Base-by-base conservation (phyloP, 2,329 filamentous ascomycete genomes). In the Beauveria pseudobassiana region DNA sequence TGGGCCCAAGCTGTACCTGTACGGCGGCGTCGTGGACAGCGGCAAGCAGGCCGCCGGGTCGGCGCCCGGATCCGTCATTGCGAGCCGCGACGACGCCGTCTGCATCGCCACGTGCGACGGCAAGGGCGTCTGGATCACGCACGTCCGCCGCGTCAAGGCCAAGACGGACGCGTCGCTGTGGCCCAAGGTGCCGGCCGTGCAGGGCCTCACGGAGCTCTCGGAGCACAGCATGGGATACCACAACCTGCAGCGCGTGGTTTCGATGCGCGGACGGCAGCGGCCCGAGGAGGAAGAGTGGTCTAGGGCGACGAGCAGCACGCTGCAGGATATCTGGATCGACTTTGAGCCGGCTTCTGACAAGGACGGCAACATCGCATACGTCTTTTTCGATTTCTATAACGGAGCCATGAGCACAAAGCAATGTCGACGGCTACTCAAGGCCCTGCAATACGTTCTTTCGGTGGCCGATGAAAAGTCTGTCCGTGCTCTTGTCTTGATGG, bases 331-430 rank as follows among this genome's bases (percentile, higher is more conserved):
- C 20, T 76, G 72, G 70, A 66, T 77, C 14, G 74, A 77, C 30
- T 74, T 74, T 46, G 69, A 62, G 24, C 46, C 53, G 18, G 48
- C 66, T 16, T 62, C 65, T 10, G 66, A 67, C 9, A 64, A 67
- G 12, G 50, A 58, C 14, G 60, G 64, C 12, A 69, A 67, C 18
- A 66, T 73, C 7, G 75, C 75, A 0, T 76, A 76, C 59, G 64
- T 77, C n/a, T 73, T 75, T 65, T 77, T 75, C 60, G 69, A 77
- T 58, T 75, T 76, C 58, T 78, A 77, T 68, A 78, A 78, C 59
- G 76, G 76, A 34, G 76, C 76, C 56, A 77, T 77, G 75, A 71
- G 74, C 24, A 76, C 75, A 0, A 63, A 62, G 7, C 73, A 77
- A 61, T 78, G 76, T 64, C 69, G 68, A 14, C 69, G 70, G 9